phyloP scores from a whole-genome alignment of 2,329 filamentous ascomycete genomes.

The Pseudogymnoascus sp. region DNA sequence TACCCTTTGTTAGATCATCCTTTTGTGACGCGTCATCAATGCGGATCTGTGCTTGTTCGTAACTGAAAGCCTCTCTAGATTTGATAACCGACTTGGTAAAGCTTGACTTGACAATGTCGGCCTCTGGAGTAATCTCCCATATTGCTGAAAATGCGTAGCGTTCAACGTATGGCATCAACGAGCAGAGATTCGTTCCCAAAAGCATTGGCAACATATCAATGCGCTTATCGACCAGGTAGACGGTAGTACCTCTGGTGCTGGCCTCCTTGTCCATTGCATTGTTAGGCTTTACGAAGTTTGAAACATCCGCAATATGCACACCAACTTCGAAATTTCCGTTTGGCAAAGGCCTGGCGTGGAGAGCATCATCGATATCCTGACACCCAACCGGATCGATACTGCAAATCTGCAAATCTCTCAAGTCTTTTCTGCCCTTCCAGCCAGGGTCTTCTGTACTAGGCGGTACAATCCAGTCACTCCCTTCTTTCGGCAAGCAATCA shows the following conservation, averaged over 20 bases:
- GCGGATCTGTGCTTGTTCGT: constrained; percentile 88
- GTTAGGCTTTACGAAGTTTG: constrained; percentile 93
- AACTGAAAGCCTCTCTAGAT: constrained; percentile 93
- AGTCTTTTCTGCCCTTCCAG: constrained; percentile 77
- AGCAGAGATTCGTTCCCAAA: constrained; percentile 91
- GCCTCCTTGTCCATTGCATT: constrained; percentile 97
- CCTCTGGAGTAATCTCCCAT: constrained; percentile 81
- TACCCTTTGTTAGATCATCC: constrained; percentile 82
- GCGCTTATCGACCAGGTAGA: constrained; percentile 96
- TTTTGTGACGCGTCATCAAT: constrained; percentile 84
- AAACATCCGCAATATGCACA: constrained; percentile 98
- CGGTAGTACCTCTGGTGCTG: constrained; percentile 86
- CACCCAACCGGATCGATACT: constrained; percentile 95
- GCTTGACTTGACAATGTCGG: constrained; percentile 72
- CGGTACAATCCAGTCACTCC: constrained; percentile 90
- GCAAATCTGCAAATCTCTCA: constrained; percentile 81
- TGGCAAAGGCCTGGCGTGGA: constrained; percentile 74
- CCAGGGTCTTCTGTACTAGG: constrained; percentile 69
- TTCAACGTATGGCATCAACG: constrained; percentile 95
- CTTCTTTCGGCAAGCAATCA: constrained; percentile 84
- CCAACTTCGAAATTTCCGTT: constrained; percentile 96
- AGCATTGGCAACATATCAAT: constrained; percentile 99
- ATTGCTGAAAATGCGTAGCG: constrained; percentile 77
- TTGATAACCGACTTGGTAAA: constrained; percentile 98
- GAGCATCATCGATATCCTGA: constrained; percentile 95